Base-by-base conservation (phyloP, 1,139 yeast genomes). In the Dujonia santamariae region DNA sequence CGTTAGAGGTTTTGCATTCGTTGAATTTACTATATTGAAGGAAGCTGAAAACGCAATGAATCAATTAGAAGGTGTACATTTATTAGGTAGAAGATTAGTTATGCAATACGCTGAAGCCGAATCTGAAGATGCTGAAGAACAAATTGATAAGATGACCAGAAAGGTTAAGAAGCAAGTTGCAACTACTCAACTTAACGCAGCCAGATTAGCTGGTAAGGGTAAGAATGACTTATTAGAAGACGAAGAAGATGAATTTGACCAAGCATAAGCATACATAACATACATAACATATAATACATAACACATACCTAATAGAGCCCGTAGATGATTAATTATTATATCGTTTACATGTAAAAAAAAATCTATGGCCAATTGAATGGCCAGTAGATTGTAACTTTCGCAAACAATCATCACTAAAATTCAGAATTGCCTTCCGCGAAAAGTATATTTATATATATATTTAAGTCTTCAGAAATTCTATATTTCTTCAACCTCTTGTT, bases 41-140 rank as follows among this genome's bases (percentile, higher is more conserved):
- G 99, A 92, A 59, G 97, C 98, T 2, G 96, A 85, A 55, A 80
- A 72, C 54, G 98, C 97, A n/a, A 85, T 92, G 90, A 81, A 81
- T 48, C 94, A 90, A 55, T 74, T 92, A 45, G 85, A 83, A 57
- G 98, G 98, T 41, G 96, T 94, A 3, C 99, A 92, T 74, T 83
- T 92, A 61, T 75, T 92, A 37, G 99, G 99, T 28, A 82, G 99
- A 66, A 77, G 96, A 46, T 69, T 92, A 48, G 96, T 92, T n/a
- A 80, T 94, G 82, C 95, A 92, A 57, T 88, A 75, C 50, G 98
- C 98, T 13, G 85, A 87, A 51, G 78, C 75, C 41, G 95, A 83
- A 37, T 75, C 92, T 25, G 82, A 69, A 28, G 78, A 85, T 56
- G 95, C 87, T 11, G 97, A 92, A 54, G 92, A 78, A 33, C 96